A percentile compares a stretch with the other conserved stretches of the same genome.
These are phyloP conservation scores for Nicotiana knightiana DNA, from an alignment of 257 asterid species.

Conservation along the genomic window DNA sequence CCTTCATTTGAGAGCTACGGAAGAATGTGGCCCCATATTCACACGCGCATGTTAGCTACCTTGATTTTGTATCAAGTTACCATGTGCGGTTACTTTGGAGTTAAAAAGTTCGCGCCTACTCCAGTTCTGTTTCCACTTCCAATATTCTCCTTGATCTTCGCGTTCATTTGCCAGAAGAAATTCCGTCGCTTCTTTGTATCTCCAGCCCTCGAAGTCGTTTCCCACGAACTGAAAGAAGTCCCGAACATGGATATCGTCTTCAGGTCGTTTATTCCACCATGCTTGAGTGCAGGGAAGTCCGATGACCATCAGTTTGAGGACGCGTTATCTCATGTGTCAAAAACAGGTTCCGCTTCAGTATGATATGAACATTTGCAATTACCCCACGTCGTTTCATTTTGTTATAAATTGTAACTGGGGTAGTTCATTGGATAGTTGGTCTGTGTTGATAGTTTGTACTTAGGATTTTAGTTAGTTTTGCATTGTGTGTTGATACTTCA, in stretches of 20 bases:
- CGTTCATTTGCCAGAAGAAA: constrained; percentile 37
- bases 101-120: constrained; percentile 39
- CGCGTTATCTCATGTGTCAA: constrained; percentile 55
- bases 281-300: constrained; percentile 58
- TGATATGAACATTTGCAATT: constrained; percentile 20
- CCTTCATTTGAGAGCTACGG: constrained; percentile 84
- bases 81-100: constrained; percentile 67
- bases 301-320: constrained; percentile 66
- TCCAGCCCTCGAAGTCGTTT: constrained; percentile 68
- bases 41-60: constrained; percentile 52
- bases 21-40: constrained; percentile 87
- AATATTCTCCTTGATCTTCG: constrained; percentile 41
- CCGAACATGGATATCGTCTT: constrained; percentile 62
- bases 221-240: constrained; percentile 52
- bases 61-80: constrained; percentile 62
- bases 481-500: not conserved
- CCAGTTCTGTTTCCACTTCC: constrained; percentile 56
- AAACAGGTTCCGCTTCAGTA: constrained; percentile 30
- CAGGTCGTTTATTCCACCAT: constrained; percentile 60
- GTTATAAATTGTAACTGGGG: not conserved
- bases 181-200: constrained; percentile 56
- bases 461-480: not conserved
- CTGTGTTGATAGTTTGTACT: not conserved
- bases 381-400: not conserved
- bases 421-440: not conserved